Conservation (phyloP, 202 grass and related monocot species). For the Hordeum pubiflorum region DNA sequence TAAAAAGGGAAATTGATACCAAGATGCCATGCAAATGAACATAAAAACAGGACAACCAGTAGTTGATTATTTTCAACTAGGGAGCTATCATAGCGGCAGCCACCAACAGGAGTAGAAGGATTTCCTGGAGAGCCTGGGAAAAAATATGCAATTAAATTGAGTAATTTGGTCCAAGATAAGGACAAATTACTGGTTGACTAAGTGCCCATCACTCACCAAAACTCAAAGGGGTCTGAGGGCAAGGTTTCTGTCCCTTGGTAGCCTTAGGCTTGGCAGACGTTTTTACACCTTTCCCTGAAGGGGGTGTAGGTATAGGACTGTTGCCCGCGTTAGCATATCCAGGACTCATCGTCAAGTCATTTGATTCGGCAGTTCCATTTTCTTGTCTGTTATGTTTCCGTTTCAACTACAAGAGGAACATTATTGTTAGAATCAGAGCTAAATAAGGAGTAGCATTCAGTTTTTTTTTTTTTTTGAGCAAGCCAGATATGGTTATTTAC, state of each 20-base stretch:
- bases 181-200: neutral
- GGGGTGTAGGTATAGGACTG: slow-evolving; percentile 43
- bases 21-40: too few species aligned
- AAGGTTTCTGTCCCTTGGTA: slow-evolving; percentile 43
- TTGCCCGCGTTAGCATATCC: slow-evolving; percentile 24
- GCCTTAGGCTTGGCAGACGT: slow-evolving; percentile 23
- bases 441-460: too few species aligned
- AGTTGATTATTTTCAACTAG: slow-evolving; percentile 42
- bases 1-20: too few species aligned
- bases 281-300: slow-evolving; percentile 47
- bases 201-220: slow-evolving; percentile 38
- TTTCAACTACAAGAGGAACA: slow-evolving; percentile 40
- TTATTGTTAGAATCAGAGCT: slow-evolving; percentile 9
- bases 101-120: slow-evolving; percentile 45
- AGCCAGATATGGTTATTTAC: too few species aligned
- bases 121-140: slow-evolving; percentile 47
- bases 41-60: neutral
- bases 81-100: slow-evolving; percentile 73
- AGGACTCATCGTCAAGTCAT: slow-evolving; percentile 53
- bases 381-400: slow-evolving; percentile 28
- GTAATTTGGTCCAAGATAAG: neutral
- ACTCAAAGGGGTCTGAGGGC: slow-evolving; percentile 38
- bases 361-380: slow-evolving; percentile 38
- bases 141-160: neutral
- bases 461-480: too few species aligned